phyloP scores from a whole-genome alignment of 768 basidiomycete genomes.

The Tylopilus subfusipes region DNA sequence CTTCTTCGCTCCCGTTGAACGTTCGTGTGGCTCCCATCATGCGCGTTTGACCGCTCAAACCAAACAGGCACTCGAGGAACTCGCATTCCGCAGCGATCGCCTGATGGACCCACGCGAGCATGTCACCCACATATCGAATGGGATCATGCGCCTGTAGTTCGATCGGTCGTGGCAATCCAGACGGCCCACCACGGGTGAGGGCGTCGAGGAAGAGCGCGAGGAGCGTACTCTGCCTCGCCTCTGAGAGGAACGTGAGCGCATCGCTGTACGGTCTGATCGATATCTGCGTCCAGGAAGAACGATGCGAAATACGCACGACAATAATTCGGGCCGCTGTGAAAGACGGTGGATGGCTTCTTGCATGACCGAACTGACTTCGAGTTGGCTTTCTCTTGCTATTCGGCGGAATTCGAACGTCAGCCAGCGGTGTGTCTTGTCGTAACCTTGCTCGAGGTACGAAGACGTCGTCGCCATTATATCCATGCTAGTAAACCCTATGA shows the following conservation, averaged over 20 bases:
- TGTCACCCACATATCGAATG: slow-evolving; percentile 93
- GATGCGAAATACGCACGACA: slow-evolving; percentile 35
- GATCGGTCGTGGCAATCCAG: slow-evolving; percentile 85
- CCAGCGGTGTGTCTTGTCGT: slow-evolving; percentile 86
- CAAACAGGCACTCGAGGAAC: slow-evolving; percentile 86
- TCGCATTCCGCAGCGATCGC: slow-evolving; percentile 93
- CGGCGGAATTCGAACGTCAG: slow-evolving; percentile 80
- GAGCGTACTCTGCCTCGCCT: slow-evolving; percentile 78
- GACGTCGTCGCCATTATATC: slow-evolving; percentile 88
- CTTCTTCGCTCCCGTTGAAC: slow-evolving; percentile 57
- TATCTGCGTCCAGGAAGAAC: background rate
- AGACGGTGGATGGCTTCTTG: slow-evolving; percentile 71
- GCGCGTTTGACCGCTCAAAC: slow-evolving; percentile 44
- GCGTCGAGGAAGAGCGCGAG: slow-evolving; percentile 83
- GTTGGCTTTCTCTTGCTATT: slow-evolving; percentile 66
- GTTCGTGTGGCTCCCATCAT: slow-evolving; percentile 75
- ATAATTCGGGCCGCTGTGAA: slow-evolving; percentile 71
- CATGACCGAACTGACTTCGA: slow-evolving; percentile 66
- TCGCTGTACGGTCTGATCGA: slow-evolving; percentile 46
- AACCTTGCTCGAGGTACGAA: slow-evolving; percentile 81
- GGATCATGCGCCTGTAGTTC: slow-evolving; percentile 99
- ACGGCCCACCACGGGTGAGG: slow-evolving; percentile 82
- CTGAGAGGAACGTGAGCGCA: slow-evolving; percentile 68
- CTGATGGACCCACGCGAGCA: slow-evolving; percentile 98
- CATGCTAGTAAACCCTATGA: slow-evolving; percentile 46